phyloP scores from a whole-genome alignment of 148 eudicot genomes.

The Hydrangea macrophylla region DNA sequence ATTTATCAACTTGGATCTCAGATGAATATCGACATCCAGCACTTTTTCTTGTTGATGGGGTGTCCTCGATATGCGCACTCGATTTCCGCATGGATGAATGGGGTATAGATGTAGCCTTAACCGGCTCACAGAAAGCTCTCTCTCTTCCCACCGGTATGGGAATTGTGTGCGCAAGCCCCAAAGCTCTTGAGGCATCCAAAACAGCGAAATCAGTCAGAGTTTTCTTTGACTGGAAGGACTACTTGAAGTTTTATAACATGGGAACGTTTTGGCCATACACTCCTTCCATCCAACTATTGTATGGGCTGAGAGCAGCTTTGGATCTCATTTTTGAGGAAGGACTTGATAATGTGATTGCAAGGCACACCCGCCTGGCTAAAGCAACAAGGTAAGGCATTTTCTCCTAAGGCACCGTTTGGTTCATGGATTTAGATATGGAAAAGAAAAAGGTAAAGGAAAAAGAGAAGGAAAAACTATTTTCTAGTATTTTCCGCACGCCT shows the following conservation, averaged over 20 bases:
- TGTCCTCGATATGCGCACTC: constrained; percentile 93
- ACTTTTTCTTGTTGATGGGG: constrained; percentile 88
- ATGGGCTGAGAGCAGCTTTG: constrained; percentile 85
- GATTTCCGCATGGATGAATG: constrained; percentile 99
- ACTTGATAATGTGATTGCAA: constrained; percentile 89
- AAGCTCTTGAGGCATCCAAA: constrained; percentile 81
- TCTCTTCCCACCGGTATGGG: constrained; percentile 97
- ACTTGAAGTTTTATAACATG: constrained; percentile 88
- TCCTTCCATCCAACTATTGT: constrained; percentile 91
- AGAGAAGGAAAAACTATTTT: no score
- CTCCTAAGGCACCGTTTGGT: no score
- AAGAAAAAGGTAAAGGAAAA: no score
- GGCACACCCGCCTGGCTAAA: constrained; percentile 82
- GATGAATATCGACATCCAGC: constrained; percentile 98
- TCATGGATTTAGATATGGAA: no score
- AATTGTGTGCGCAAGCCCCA: constrained; percentile 88
- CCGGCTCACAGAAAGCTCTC: constrained; percentile 99
- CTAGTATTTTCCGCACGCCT: no score
- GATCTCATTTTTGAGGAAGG: constrained; percentile 97
- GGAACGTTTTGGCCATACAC: constrained; percentile 99
- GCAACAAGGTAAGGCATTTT: constrained; percentile 66
- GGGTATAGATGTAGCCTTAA: constrained; percentile 95
- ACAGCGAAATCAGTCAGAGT: constrained; percentile 86
- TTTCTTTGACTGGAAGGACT: constrained; percentile 97
- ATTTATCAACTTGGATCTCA: constrained; percentile 22